Evolutionary conservation across 345 rosid genomes (phyloP), one percentile per base, ranked within the genome.

Genomic region (Kandelia obovata): DNA sequence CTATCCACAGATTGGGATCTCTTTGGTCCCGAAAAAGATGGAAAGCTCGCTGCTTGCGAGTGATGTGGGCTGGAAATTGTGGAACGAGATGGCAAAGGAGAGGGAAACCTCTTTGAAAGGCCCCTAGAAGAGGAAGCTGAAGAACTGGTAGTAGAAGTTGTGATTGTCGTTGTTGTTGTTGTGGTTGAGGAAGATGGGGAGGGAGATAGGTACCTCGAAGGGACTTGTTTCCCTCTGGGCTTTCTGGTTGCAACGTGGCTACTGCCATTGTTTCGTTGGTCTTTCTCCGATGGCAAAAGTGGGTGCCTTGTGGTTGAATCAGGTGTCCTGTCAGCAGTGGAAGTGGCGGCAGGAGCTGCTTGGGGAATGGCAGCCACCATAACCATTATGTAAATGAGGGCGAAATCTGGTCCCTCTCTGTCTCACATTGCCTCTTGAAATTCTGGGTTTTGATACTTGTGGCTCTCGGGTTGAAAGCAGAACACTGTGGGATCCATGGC

Each of bases 1-100:
- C 92, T 83, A 81, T 89, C 96, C n/a, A 81, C 96, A 15, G 98
- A 94, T 71, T 87, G 95, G 19, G 98, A 84, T 70, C 98, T 85
- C 77, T 87, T 94, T 34, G 80, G 80, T 11, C 81, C 83, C 63
- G 69, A 63, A 58, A 52, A 59, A 64, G 69, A 56, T 56, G 26
- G 59, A 68, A 62, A 53, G 6, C 15, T 9, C 7, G 68, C 34
- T 10, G 30, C 16, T 26, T 66, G 58, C 1, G 72, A 17, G 15
- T 73, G 62, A 1, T 8, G 13, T 4, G 56, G 25, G 59, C 55
- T 43, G 49, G 61, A 77, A 77, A 81, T 86, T 1, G 85, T 74
- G 6, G 92, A 59, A 49, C 91, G 82, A 28, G 95, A 81, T 67
- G 85, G 71, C 25, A 87, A 59, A 2, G 92, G 98, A 8, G 96